Conservation (phyloP, 2,329 filamentous ascomycete species). For the Penicillium hordei region DNA sequence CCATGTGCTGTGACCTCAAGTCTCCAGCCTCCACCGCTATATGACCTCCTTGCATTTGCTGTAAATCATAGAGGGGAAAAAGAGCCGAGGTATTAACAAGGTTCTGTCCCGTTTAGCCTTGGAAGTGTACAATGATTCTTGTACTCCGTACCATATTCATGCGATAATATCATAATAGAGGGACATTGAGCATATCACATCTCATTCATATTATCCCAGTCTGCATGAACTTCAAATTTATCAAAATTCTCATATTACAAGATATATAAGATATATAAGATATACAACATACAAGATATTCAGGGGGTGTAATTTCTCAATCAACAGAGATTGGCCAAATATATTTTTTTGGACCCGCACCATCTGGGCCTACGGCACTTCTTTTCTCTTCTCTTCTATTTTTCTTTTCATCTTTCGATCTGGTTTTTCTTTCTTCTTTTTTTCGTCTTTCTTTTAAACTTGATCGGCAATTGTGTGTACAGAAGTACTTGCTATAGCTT, state of each 20-base stretch:
- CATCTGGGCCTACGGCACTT: too few relatives aligned
- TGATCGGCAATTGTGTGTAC: not conserved
- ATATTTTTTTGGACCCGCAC: not conserved
- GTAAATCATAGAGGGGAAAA: not conserved
- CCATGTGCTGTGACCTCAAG: slow-evolving; percentile 9
- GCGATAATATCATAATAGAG: not conserved
- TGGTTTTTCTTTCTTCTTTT: not conserved
- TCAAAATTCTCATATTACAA: too few relatives aligned
- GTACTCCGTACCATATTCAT: not conserved
- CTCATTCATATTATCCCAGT: not conserved
- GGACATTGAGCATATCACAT: not conserved
- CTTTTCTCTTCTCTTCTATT: not conserved
- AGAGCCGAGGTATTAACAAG: not conserved
- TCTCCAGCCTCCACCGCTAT: slow-evolving; percentile 3
- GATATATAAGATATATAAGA: too few relatives aligned
- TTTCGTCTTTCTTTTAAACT: too few relatives aligned
- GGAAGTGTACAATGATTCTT: not conserved
- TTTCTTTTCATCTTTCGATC: not conserved
- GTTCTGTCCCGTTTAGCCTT: not conserved
- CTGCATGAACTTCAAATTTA: too few relatives aligned
- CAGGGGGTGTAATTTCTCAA: too few relatives aligned
- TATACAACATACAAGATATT: too few relatives aligned
- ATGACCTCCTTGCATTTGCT: slow-evolving; percentile 15
- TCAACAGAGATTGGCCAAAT: not conserved
- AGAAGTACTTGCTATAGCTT: too few relatives aligned